Evolutionary conservation across 345 rosid species (phyloP).

Genomic region (Combretum micranthum): DNA sequence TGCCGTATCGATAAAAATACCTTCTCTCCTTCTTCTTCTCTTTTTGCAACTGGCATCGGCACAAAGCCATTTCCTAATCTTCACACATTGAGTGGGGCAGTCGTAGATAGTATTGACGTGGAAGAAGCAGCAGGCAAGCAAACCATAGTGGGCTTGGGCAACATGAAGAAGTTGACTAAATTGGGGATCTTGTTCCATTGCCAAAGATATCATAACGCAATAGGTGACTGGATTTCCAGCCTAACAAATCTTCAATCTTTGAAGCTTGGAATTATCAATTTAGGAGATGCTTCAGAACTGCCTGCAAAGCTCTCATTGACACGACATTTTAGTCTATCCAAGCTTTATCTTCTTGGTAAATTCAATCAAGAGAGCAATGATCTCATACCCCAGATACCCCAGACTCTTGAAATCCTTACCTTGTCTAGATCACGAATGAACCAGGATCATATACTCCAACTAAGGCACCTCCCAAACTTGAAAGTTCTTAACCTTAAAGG

Average conservation of each 20-base stretch:
- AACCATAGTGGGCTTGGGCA: background rate
- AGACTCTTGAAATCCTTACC: no score
- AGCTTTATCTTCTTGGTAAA: conserved; percentile 3
- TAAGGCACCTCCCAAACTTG: no score
- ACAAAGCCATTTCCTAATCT: background rate
- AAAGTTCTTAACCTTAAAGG: no score
- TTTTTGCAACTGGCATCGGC: background rate
- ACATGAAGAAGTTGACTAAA: background rate
- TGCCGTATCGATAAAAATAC: background rate
- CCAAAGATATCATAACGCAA: no score
- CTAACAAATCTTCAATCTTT: conserved; percentile 2
- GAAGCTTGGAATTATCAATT: background rate
- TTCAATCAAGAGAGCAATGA: no score
- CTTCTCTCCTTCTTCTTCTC: background rate
- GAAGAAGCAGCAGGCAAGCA: no score
- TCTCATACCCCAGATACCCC: no score
- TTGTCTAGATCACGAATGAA: no score
- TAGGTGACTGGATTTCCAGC: background rate
- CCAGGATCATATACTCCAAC: no score
- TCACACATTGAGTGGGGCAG: background rate
- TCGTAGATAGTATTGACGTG: background rate
- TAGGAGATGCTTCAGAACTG: no score
- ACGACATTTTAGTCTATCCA: background rate
- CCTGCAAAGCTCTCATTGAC: background rate
- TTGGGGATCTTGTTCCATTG: no score